Conservation (phyloP, 192 early-diverging fungal species). For the Backusella circina region DNA sequence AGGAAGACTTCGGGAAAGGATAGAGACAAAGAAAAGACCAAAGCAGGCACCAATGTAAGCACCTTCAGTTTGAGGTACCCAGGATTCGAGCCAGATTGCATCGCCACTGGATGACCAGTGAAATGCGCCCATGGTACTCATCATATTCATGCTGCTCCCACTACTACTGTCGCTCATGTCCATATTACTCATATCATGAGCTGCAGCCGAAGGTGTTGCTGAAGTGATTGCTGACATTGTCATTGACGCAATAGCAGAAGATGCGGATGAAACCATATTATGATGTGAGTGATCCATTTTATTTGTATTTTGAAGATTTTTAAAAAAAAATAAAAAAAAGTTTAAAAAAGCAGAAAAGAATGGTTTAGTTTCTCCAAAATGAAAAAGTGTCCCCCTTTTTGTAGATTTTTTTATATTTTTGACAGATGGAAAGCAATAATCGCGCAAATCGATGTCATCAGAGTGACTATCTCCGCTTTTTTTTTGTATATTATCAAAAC, state of each 20-base stretch:
- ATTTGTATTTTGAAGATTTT: background rate
- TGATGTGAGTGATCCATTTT: conserved; percentile 5
- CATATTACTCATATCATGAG: background rate
- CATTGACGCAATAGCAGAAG: background rate
- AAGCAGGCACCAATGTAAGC: conserved; percentile 46
- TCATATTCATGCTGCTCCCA: background rate
- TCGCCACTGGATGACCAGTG: conserved; percentile 33
- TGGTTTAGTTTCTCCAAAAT: background rate
- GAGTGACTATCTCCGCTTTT: background rate
- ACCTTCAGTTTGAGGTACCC: conserved; percentile 40
- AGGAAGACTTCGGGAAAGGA: conserved; percentile 37
- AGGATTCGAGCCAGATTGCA: conserved; percentile 38
- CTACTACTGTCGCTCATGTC: background rate
- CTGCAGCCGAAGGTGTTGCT: background rate
- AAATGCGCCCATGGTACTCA: conserved; percentile 35
- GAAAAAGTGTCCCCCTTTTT: background rate
- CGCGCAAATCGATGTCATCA: conserved; percentile 9
- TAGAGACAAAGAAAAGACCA: conserved; percentile 41
- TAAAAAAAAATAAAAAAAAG: background rate
- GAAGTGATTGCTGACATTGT: background rate
- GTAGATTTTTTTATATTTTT: background rate
- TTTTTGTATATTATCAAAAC: background rate
- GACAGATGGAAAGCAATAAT: conserved; percentile 16
- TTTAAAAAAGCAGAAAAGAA: background rate
- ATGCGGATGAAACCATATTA: background rate